Evolutionary conservation across 345 rosid species (phyloP).

Genomic region (Tarenaya hassleriana): DNA sequence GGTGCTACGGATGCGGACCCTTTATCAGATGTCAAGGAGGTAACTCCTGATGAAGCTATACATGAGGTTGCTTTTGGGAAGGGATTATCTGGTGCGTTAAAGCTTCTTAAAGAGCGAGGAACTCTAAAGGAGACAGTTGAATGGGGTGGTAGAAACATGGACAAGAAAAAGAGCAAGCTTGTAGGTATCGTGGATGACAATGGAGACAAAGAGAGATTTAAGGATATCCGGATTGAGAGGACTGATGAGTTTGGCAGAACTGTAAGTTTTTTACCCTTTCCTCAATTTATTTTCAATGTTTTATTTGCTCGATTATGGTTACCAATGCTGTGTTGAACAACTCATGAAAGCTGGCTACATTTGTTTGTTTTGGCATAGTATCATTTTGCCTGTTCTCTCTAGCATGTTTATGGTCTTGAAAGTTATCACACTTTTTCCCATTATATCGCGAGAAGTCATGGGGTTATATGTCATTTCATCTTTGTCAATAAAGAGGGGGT

Average conservation of each 20-base stretch:
- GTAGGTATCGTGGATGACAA: slow-evolving; percentile 59
- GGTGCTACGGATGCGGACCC: slow-evolving; percentile 38
- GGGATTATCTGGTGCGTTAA: slow-evolving; percentile 85
- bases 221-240: slow-evolving; percentile 82
- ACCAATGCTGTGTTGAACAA: too few relatives aligned
- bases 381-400: too few relatives aligned
- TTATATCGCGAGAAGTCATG: too few relatives aligned
- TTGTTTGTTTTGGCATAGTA: too few relatives aligned
- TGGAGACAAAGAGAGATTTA: slow-evolving; percentile 41
- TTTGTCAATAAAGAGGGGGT: too few relatives aligned
- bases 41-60: slow-evolving; percentile 72
- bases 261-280: slow-evolving; percentile 46
- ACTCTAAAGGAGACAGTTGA: slow-evolving; percentile 80
- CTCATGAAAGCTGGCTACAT: too few relatives aligned
- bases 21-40: slow-evolving; percentile 48
- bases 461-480: too few relatives aligned
- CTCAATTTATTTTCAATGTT: too few relatives aligned
- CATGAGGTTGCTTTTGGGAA: slow-evolving; percentile 83
- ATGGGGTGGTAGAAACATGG: slow-evolving; percentile 99
- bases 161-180: slow-evolving; percentile 97
- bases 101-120: slow-evolving; percentile 85
- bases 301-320: too few relatives aligned
- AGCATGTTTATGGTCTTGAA: too few relatives aligned
- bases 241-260: slow-evolving; percentile 93
- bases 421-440: too few relatives aligned